Evolutionary conservation across 345 rosid genomes (phyloP).

Genomic region (Euphorbia tirucalli): DNA sequence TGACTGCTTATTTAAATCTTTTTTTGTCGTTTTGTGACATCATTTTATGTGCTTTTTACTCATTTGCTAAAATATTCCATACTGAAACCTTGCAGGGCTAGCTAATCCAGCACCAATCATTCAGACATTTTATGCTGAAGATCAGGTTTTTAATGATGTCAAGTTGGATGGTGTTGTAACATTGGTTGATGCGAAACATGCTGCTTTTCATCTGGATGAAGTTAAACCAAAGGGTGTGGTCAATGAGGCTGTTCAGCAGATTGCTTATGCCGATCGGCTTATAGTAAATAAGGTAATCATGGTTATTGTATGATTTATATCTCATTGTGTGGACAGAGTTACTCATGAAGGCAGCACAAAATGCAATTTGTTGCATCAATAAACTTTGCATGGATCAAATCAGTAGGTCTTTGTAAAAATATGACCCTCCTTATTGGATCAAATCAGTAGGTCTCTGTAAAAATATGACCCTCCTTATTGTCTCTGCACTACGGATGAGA

Average conservation of each 20-base stretch:
- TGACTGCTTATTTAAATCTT: not conserved
- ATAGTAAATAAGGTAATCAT: constrained; percentile 75
- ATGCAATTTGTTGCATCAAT: not conserved
- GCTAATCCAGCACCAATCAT: constrained; percentile 98
- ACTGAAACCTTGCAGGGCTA: constrained; percentile 50
- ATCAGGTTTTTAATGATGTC: constrained; percentile 71
- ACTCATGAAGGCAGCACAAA: not conserved
- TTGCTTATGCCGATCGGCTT: constrained; percentile 91
- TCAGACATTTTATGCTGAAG: constrained; percentile 96
- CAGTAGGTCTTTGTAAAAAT: not conserved
- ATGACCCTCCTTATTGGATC: not conserved
- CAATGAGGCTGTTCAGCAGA: constrained; percentile 96
- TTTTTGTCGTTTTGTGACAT: not conserved
- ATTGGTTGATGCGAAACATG: constrained; percentile 96
- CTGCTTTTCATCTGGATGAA: constrained; percentile 71
- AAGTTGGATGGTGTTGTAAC: constrained; percentile 95
- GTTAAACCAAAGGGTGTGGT: constrained; percentile 89
- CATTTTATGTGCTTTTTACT: not conserved
- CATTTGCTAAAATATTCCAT: not conserved
- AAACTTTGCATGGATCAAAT: not conserved
- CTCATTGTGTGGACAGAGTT: not conserved
- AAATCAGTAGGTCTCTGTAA: not conserved
- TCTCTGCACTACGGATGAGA: not conserved
- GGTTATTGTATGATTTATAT: not conserved
- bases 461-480: not conserved